Base-by-base conservation (phyloP, 768 basidiomycete species). In the Mycena alexandri region DNA sequence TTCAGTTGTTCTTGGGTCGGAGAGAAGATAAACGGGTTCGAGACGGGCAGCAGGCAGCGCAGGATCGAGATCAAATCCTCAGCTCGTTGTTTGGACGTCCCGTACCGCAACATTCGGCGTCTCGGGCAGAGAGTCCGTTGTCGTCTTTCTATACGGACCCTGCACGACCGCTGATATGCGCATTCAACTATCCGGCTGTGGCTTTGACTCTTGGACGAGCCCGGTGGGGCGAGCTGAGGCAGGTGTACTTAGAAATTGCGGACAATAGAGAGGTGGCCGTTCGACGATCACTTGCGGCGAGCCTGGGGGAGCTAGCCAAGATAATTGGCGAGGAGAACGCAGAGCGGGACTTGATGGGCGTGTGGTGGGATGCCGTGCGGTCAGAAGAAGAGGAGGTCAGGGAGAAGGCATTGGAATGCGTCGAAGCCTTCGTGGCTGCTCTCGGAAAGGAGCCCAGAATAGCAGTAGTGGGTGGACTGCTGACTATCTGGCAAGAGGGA, bases 131-230 rank as follows among this genome's bases (percentile, higher is more conserved):
- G 8, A 67, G 61, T 44, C 70, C 79, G 48, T 63, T 84, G 67
- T 84, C 85, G 61, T 77, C 80, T 41, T 86, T 89, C 73, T 86
- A 83, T 73, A 82, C 85, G 43, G 92, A 95, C 75, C 87, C 89
- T 5, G 86, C 90, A 54, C 88, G 94, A 13, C 87, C 92, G 2
- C 81, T 94, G 22, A 89, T 94, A 47, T 93, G 91, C 75, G 93
- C 93, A 7, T 95, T 94, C 80, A 95, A 98, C 79, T 93, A 93
- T 74, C 97, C 97, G 24, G 96, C 95, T 8, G 93, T 98, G 10
- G 88, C 90, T 5, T 84, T 95, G 7, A 93, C 95, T 0, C 82
- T 98, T 29, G 97, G 97, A 5, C 80, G 81, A 14, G 78, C 79
- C 1, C 86, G 93, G 50, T 99, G 97, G 97, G 71, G 61, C 36